phyloP scores from a whole-genome alignment of 2,329 filamentous ascomycete species.

The Alternaria consortialis region DNA sequence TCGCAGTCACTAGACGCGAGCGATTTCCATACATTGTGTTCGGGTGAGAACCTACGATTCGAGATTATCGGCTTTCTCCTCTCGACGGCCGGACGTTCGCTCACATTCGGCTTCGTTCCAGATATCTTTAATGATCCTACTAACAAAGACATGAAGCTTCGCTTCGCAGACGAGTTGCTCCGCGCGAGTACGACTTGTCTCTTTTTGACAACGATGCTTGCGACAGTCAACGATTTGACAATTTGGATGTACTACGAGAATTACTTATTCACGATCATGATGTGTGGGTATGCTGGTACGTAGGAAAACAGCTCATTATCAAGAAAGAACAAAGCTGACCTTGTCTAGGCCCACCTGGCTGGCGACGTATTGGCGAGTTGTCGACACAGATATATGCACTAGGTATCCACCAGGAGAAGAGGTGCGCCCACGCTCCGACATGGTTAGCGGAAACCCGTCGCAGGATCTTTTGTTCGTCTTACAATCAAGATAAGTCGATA shows the following conservation, averaged over 20 bases:
- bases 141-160: slow-evolving; percentile 27
- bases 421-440: slow-evolving; percentile 30
- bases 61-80: slow-evolving; percentile 53
- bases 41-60: slow-evolving; percentile 49
- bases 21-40: slow-evolving; percentile 52
- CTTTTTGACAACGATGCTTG: slow-evolving; percentile 50
- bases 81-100: slow-evolving; percentile 48
- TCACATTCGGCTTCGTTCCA: slow-evolving; percentile 36
- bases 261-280: slow-evolving; percentile 47
- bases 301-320: background rate
- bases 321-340: background rate
- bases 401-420: slow-evolving; percentile 44
- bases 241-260: slow-evolving; percentile 50
- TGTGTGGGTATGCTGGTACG: slow-evolving; percentile 52
- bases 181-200: slow-evolving; percentile 50
- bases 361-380: slow-evolving; percentile 45
- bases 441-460: slow-evolving; percentile 44
- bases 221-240: slow-evolving; percentile 51
- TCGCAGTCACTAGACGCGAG: slow-evolving; percentile 35
- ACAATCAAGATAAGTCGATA: slow-evolving; percentile 45
- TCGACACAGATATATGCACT: slow-evolving; percentile 44
- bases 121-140: slow-evolving; percentile 31
- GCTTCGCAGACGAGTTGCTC: slow-evolving; percentile 43
- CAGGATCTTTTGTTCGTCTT: slow-evolving; percentile 40
- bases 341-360: slow-evolving; percentile 36